phyloP scores from a whole-genome alignment of 2,329 filamentous ascomycete species.

The Pseudogymnoascus sp. region DNA sequence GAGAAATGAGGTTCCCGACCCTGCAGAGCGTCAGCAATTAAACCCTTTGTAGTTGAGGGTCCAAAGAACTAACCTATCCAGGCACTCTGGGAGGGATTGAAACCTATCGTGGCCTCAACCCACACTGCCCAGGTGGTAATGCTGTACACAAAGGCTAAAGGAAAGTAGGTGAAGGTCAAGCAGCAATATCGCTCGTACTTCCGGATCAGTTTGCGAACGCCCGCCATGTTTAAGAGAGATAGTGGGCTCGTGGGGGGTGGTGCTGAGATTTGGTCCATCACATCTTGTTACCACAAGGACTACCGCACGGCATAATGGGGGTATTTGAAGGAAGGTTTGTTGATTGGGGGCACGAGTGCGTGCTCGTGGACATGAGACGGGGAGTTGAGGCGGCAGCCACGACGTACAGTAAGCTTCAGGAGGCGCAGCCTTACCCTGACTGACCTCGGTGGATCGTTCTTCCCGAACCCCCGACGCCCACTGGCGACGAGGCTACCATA shows the following conservation, averaged over 20 bases:
- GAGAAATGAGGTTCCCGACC: constrained; percentile 47
- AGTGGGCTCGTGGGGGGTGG: not conserved
- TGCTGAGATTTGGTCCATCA: not conserved
- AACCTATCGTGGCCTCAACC: constrained; percentile 69
- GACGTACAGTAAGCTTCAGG: not conserved
- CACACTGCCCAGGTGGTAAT: constrained; percentile 92
- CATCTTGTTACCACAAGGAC: not conserved
- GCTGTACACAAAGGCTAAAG: constrained; percentile 80
- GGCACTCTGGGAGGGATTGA: constrained; percentile 39
- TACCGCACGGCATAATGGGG: not conserved
- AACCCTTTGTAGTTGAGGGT: constrained; percentile 10
- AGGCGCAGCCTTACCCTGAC: constrained; percentile 4
- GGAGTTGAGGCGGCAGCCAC: not conserved
- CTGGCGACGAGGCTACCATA: not conserved
- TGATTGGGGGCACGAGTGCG: not conserved
- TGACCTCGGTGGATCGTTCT: not conserved
- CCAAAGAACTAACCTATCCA: constrained; percentile 45
- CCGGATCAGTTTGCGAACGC: constrained; percentile 25
- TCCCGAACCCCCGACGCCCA: not conserved
- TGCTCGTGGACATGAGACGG: not conserved
- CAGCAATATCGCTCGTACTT: constrained; percentile 80
- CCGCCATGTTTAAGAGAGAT: not conserved
- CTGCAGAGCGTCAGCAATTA: constrained; percentile 30
- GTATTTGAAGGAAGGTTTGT: not conserved
- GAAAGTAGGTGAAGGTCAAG: constrained; percentile 68